Conservation (phyloP, 768 basidiomycete species). For the Gyrodon lividus region DNA sequence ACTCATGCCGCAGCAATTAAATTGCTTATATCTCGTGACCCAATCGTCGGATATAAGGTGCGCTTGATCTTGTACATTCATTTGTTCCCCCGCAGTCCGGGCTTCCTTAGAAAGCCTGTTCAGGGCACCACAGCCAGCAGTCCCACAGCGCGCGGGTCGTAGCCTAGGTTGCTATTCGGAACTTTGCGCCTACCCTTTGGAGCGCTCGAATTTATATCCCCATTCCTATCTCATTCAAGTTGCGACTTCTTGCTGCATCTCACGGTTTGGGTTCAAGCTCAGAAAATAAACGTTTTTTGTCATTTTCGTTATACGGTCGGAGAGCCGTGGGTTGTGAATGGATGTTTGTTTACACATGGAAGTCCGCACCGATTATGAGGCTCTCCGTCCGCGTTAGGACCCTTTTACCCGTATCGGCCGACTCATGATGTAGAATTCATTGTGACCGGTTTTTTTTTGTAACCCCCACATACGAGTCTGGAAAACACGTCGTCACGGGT, state of each 20-base stretch:
- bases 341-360: conserved; percentile 8
- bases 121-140: conserved; percentile 2
- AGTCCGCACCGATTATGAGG: not conserved
- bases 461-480: not conserved
- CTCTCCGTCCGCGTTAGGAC: not conserved
- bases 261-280: conserved; percentile 14
- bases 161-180: no score
- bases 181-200: conserved; percentile 1
- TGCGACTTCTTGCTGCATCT: conserved; percentile 4
- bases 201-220: not conserved
- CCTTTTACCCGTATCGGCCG: conserved; percentile 8
- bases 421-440: conserved; percentile 6
- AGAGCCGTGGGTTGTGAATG: not conserved
- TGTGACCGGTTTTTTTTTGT: not conserved
- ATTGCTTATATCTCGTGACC: conserved; percentile 21
- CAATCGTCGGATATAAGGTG: conserved; percentile 26
- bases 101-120: no score
- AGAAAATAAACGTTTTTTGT: no score
- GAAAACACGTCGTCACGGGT: conserved; percentile 8
- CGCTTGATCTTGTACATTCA: conserved; percentile 11
- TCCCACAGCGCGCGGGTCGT: no score
- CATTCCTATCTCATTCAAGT: not conserved
- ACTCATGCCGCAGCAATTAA: conserved; percentile 24
- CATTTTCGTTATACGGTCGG: no score
- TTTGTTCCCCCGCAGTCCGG: conserved; percentile 20